Evolutionary conservation across 2,329 filamentous ascomycete genomes (phyloP).

Genomic region (Sporothrix euskadiensis): DNA sequence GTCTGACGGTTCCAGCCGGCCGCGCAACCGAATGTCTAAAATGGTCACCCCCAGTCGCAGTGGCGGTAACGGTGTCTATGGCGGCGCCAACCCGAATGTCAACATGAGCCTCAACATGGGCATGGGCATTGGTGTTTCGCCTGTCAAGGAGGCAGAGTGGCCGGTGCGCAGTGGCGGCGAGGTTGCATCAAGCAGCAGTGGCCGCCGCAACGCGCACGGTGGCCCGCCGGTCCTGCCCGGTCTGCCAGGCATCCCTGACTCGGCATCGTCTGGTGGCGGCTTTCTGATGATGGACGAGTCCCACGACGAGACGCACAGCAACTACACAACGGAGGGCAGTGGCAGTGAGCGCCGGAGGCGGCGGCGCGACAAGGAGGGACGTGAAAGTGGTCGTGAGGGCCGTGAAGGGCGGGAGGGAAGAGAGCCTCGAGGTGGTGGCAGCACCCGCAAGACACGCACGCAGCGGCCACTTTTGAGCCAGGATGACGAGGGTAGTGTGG

Average conservation of each 20-base stretch:
- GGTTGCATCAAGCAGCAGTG: background rate
- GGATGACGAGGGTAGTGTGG: slow-evolving; percentile 35
- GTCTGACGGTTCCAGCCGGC: slow-evolving; percentile 38
- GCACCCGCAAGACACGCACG: slow-evolving; percentile 13
- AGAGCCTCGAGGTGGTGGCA: slow-evolving; percentile 18
- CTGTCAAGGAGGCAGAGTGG: slow-evolving; percentile 37
- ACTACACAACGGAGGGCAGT: slow-evolving; percentile 34
- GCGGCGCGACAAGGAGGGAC: slow-evolving; percentile 27
- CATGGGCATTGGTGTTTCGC: slow-evolving; percentile 32
- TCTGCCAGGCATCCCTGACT: slow-evolving; percentile 30
- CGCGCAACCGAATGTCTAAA: slow-evolving; percentile 19
- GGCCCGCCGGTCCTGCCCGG: slow-evolving; percentile 23
- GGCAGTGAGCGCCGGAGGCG: slow-evolving; percentile 31
- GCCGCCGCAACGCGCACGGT: slow-evolving; percentile 17
- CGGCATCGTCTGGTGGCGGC: slow-evolving; percentile 29
- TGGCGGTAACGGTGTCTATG: slow-evolving; percentile 2
- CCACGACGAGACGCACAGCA: slow-evolving; percentile 36
- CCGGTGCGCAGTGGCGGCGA: slow-evolving; percentile 23
- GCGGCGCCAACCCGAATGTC: slow-evolving; percentile 1
- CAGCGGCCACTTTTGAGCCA: slow-evolving; percentile 33
- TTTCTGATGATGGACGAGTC: slow-evolving; percentile 37
- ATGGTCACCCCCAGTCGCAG: background rate
- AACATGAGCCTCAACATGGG: slow-evolving; percentile 15
- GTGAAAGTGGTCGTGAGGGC: background rate
- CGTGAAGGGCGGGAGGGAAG: background rate